Base-by-base conservation (phyloP, 495 filamentous ascomycete genomes). In the Penicillium waksmanii region DNA sequence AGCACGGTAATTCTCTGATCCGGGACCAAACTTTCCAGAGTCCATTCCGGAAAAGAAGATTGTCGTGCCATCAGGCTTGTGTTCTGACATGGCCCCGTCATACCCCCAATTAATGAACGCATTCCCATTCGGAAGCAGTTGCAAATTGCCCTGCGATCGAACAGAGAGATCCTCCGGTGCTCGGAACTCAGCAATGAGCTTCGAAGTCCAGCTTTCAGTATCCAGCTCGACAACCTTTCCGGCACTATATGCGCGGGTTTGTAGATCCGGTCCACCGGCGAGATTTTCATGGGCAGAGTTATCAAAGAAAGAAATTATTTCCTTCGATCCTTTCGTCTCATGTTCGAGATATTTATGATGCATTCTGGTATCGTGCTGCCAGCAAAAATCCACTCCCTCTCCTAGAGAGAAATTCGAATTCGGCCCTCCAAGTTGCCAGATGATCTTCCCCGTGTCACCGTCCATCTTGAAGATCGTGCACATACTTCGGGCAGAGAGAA, bases 111-210 rank as follows among this genome's bases (percentile, higher is more conserved):
- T 79, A 17, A 83, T 73, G 9, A 83, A 70, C 12, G 73, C 68
- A 56, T 82, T 81, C 17, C 80, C 81, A 46, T 74, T 72, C 0
- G 80, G 76, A 2, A 85, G 70, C 3, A 79, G 58, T 57, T 84
- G 84, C n/a, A 77, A 68, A 57, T 76, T 82, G 1, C 83, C 82
- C 60, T 84, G 82, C 5, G 78, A 81, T 31, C 76, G 79, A 13
- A 77, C 74, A 12, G 76, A 65, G 15, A 76, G 73, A 46, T 65
- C 66, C 13, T 76, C 69, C 1, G 79, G 78, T 10, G 73, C 67
- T 9, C 57, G 56, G 42, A 68, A 78, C 42, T 63, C 62, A 3
- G 68, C 53, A 34, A 64, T 61, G 58, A 66, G 56, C 27, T 61
- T 72, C 0, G 81, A 78, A 17, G 69, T 79, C 21, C 51, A 21